These are phyloP conservation scores for Plasmodium billcollinsi DNA, from an alignment of 169 alveolate species.

Conservation along the genomic window DNA sequence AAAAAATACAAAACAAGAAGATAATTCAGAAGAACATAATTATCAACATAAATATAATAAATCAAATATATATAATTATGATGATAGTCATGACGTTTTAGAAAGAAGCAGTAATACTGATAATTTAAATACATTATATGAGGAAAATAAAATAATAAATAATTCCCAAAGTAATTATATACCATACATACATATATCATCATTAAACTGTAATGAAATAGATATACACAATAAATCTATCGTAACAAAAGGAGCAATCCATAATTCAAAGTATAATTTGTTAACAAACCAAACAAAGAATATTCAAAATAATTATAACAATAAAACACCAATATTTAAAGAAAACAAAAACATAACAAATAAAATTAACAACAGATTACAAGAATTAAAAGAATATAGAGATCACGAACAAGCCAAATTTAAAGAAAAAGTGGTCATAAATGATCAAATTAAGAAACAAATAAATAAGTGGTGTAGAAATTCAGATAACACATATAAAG, in stretches of 20 bases:
- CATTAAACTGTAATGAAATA: no score
- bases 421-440: slow-evolving; percentile 59
- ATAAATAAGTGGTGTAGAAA: slow-evolving; percentile 83
- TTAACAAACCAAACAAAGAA: not conserved
- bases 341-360: slow-evolving; percentile 17
- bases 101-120: not conserved
- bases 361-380: slow-evolving; percentile 42
- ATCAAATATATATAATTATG: not conserved
- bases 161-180: not conserved
- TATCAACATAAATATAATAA: not conserved
- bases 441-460: slow-evolving; percentile 76
- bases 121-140: slow-evolving; percentile 1
- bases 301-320: not conserved
- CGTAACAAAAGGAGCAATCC: slow-evolving; percentile 4
- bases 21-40: not conserved
- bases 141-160: not conserved
- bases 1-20: not conserved
- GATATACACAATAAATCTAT: not conserved
- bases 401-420: slow-evolving; percentile 48
- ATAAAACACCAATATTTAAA: slow-evolving; percentile 4
- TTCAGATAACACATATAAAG: slow-evolving; percentile 84
- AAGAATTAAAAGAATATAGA: slow-evolving; percentile 55
- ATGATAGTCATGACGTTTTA: not conserved
- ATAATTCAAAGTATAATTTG: not conserved
- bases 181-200: no score